Percentiles rank a stretch among this genome's conserved stretches.
Evolutionary conservation across 2,329 filamentous ascomycete species (phyloP).

Genomic region (Coniella lustricola): DNA sequence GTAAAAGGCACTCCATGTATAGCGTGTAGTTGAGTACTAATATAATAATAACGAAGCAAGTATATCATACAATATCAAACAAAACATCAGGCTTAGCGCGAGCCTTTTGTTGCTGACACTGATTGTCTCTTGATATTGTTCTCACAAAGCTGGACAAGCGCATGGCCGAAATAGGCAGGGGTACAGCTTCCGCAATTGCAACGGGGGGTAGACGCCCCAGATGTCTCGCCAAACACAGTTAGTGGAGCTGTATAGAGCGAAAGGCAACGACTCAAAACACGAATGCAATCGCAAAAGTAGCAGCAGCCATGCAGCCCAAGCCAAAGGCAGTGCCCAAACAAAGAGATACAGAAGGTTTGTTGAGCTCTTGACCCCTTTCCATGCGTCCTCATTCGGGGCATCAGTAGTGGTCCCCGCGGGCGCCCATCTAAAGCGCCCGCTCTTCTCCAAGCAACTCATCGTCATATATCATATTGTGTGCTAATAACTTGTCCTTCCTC

Average conservation of each 20-base stretch:
- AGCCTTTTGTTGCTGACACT: not conserved
- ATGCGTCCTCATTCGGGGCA: not conserved
- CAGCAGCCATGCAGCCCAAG: constrained; percentile 18
- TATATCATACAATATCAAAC: not conserved
- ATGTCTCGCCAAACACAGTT: not conserved
- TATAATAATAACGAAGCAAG: constrained; percentile 2
- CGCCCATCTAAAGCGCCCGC: not conserved
- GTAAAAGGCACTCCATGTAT: not conserved
- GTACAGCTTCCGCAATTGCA: not conserved
- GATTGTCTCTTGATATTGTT: constrained; percentile 3
- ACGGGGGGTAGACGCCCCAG: constrained; percentile 1
- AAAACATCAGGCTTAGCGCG: not conserved
- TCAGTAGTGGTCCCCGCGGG: not conserved
- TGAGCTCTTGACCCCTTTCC: not conserved
- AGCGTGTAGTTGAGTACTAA: not conserved
- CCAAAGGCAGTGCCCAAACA: constrained; percentile 15
- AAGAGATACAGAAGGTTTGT: constrained; percentile 15
- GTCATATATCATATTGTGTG: not conserved
- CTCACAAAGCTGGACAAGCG: not conserved
- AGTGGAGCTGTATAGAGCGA: not conserved
- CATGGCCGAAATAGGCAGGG: not conserved
- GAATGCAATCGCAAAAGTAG: constrained; percentile 2
- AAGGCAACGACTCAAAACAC: not conserved
- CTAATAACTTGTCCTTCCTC: not conserved
- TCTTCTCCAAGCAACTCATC: not conserved